Evolutionary conservation across 23 red algal species (phyloP).

Genomic region (Chondrus crispus): DNA sequence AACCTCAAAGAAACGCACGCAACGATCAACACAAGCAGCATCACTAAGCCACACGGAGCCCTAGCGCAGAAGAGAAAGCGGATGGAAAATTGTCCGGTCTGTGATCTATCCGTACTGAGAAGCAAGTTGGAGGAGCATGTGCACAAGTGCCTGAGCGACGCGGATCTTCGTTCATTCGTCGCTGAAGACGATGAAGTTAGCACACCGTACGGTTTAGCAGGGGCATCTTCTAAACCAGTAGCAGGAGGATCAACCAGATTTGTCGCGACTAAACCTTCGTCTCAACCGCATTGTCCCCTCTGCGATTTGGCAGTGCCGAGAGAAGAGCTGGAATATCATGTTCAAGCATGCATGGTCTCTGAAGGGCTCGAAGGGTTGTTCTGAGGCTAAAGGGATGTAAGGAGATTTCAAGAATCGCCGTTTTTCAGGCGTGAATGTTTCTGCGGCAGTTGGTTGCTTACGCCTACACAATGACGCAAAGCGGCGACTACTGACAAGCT

Average conservation of each 20-base stretch:
- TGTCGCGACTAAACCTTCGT: not conserved
- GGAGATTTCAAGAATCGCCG: too few species aligned
- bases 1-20: too few species aligned
- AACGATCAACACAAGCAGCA: too few species aligned
- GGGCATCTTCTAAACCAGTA: not conserved
- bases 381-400: not conserved
- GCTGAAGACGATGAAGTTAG: not conserved
- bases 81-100: not conserved
- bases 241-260: not conserved
- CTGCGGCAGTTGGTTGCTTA: not conserved
- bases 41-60: too few species aligned
- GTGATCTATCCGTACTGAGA: not conserved
- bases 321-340: slow-evolving; percentile 37
- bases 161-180: not conserved
- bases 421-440: not conserved
- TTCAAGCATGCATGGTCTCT: slow-evolving; percentile 21
- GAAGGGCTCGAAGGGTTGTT: slow-evolving; percentile 29
- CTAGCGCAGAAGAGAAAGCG: too few species aligned
- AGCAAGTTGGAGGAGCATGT: not conserved
- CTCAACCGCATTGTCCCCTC: slow-evolving; percentile 31
- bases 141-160: not conserved
- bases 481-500: too few species aligned
- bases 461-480: too few species aligned
- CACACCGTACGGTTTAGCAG: not conserved
- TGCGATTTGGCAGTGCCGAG: slow-evolving; percentile 26